Conservation (phyloP, 2,329 filamentous ascomycete genomes). For the Fusarium tuaranense region DNA sequence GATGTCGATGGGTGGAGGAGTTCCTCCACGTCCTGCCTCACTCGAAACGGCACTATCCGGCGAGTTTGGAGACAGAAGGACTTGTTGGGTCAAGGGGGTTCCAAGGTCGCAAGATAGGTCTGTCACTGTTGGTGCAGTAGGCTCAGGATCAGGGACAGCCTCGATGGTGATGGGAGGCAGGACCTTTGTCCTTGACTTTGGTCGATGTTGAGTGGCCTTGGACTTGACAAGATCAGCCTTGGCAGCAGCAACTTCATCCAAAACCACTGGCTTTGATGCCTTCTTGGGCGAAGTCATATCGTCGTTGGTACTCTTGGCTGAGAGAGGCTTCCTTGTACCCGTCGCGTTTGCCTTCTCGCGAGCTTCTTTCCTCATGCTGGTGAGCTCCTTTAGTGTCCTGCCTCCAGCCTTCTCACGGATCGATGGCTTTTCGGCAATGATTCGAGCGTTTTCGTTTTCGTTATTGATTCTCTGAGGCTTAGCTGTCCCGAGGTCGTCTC, state of each 20-base stretch:
- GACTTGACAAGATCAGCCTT: conserved; percentile 53
- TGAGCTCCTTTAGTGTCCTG: conserved; percentile 61
- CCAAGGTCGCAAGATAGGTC: conserved; percentile 36
- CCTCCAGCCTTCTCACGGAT: conserved; percentile 52
- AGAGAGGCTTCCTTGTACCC: conserved; percentile 60
- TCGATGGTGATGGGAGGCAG: conserved; percentile 37
- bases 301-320: conserved; percentile 70
- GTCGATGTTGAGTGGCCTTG: conserved; percentile 42
- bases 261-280: conserved; percentile 46
- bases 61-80: conserved; percentile 60
- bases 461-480: conserved; percentile 41
- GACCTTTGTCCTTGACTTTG: conserved; percentile 46
- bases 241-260: conserved; percentile 53
- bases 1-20: conserved; percentile 70
- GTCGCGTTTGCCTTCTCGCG: conserved; percentile 48
- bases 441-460: conserved; percentile 45
- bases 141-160: conserved; percentile 26
- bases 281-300: conserved; percentile 71
- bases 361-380: conserved; percentile 56
- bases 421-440: conserved; percentile 42
- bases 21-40: conserved; percentile 59
- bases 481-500: conserved; percentile 63
- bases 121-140: conserved; percentile 25
- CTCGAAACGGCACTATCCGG: conserved; percentile 57
- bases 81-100: conserved; percentile 52